Evolutionary conservation across 768 basidiomycete genomes (phyloP), one percentile per base, ranked within the genome.

Genomic region (Tubosaeta brunneosetosa): DNA sequence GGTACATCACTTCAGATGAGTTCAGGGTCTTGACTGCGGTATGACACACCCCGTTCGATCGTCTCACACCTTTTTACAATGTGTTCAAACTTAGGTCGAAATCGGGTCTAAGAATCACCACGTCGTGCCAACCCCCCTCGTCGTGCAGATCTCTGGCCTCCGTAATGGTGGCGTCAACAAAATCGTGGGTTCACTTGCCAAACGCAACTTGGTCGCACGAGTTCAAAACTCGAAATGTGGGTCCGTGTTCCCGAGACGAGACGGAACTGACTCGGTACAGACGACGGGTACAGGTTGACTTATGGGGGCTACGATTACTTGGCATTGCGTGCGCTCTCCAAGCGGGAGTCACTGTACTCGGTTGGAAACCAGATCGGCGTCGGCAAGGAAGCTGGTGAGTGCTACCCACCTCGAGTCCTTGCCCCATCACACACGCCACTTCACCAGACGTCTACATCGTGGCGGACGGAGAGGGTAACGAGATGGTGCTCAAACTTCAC

Each of bases 261-360:
- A 5, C 11, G 11, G 27, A 12, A 48, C 55, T 43, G 58, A 60
- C 37, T 43, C 27, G 55, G 25, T 40, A 48, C 59, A 98, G 95
- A 99, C 69, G 97, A 99, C 61, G 97, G 97, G 14, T 98, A 95
- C 69, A 82, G 97, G 40, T 67, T 99, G 58, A 98, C 97, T 4
- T 99, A 99, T 65, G 97, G 97, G 33, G 97, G 97, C n/a, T 94
- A 97, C 58, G 97, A 99, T 62, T 98, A 85, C 67, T 79, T 99
- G 25, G 92, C 97, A 22, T 89, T 98, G 77, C 82, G 93, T 32
- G 88, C 97, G 3, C 74, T 98, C 67, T 93, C 91, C 1, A 93
- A 94, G 67, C 75, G 95, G 50, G 91, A 92, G 51, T 83, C 90
- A 0, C 79, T 99, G 72, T 74, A 86, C 59, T 91, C 91, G 22